These are phyloP conservation scores for Falciphora oryzae DNA, from an alignment of 2,329 filamentous ascomycete species.

Conservation along the genomic window DNA sequence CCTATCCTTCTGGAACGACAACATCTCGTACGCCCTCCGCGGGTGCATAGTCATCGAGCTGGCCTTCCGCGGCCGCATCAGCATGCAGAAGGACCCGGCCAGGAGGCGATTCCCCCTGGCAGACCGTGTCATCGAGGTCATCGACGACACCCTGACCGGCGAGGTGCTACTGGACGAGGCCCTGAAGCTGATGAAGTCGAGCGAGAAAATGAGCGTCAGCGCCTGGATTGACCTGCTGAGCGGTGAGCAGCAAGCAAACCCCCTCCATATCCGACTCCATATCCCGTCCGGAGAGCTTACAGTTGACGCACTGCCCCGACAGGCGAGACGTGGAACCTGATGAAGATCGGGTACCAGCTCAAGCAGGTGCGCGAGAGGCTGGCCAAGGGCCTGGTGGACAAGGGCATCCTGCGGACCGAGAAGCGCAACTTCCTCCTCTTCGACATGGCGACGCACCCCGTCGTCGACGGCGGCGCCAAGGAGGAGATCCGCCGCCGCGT, in stretches of 20 bases:
- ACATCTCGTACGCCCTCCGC: slow-evolving; percentile 95
- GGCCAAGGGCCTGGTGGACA: slow-evolving; percentile 96
- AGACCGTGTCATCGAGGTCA: slow-evolving; percentile 91
- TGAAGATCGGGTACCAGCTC: slow-evolving; percentile 99
- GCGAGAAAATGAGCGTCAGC: slow-evolving; percentile 99
- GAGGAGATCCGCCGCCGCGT: slow-evolving; percentile 94
- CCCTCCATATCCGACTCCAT: neutral
- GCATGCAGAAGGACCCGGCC: slow-evolving; percentile 96
- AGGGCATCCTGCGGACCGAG: slow-evolving; percentile 95
- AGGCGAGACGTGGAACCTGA: slow-evolving; percentile 99
- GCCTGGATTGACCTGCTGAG: slow-evolving; percentile 99
- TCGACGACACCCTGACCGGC: slow-evolving; percentile 93
- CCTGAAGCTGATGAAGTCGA: slow-evolving; percentile 99
- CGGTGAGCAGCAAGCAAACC: slow-evolving; percentile 51
- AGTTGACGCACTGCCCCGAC: slow-evolving; percentile 13
- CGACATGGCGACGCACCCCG: slow-evolving; percentile 98
- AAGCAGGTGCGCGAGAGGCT: slow-evolving; percentile 98
- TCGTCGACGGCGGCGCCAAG: slow-evolving; percentile 93
- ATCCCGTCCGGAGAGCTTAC: neutral
- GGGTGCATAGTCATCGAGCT: slow-evolving; percentile 98
- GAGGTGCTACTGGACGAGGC: slow-evolving; percentile 97
- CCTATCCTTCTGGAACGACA: slow-evolving; percentile 99
- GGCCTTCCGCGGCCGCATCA: slow-evolving; percentile 90
- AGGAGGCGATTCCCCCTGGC: slow-evolving; percentile 87
- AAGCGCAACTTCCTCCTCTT: slow-evolving; percentile 99